Conservation (phyloP, 306 rosid species). For the Gynostemma pentaphyllum region DNA sequence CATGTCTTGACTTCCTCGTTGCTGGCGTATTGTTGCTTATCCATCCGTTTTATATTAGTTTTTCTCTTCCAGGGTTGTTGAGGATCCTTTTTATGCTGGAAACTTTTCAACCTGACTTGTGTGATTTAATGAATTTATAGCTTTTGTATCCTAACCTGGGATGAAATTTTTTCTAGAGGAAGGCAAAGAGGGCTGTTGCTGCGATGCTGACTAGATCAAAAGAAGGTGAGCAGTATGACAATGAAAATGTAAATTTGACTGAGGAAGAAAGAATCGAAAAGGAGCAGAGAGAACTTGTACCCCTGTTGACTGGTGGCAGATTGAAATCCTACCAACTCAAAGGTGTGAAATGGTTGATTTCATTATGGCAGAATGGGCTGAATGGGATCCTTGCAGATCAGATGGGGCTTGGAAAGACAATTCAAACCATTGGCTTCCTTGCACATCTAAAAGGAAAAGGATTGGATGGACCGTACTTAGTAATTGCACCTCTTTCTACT, state of each 20-base stretch:
- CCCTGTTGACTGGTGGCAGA: constrained; percentile 76
- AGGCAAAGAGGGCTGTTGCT: constrained; percentile 84
- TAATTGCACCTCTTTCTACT: constrained; percentile 89
- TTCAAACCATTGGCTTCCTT: constrained; percentile 87
- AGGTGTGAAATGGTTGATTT: constrained; percentile 94
- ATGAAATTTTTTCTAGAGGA: constrained; percentile 26
- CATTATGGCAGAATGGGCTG: constrained; percentile 98
- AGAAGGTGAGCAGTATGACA: constrained; percentile 48
- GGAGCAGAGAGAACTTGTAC: constrained; percentile 80
- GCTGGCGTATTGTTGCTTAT: too few species aligned
- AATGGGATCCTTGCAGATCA: constrained; percentile 99
- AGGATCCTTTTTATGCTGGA: neutral
- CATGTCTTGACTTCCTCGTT: neutral
- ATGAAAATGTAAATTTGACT: constrained; percentile 48
- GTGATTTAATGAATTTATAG: neutral
- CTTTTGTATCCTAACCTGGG: neutral
- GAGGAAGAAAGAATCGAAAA: constrained; percentile 61
- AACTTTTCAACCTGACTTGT: neutral
- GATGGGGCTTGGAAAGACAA: constrained; percentile 99
- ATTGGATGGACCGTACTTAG: constrained; percentile 80
- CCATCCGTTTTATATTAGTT: too few species aligned
- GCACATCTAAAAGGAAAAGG: constrained; percentile 80
- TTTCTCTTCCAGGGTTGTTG: neutral
- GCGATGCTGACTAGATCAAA: constrained; percentile 89
- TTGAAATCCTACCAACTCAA: constrained; percentile 80